These are phyloP conservation scores for Colletotrichum sp. DNA, from an alignment of 2,329 filamentous ascomycete genomes.

Conservation along the genomic window DNA sequence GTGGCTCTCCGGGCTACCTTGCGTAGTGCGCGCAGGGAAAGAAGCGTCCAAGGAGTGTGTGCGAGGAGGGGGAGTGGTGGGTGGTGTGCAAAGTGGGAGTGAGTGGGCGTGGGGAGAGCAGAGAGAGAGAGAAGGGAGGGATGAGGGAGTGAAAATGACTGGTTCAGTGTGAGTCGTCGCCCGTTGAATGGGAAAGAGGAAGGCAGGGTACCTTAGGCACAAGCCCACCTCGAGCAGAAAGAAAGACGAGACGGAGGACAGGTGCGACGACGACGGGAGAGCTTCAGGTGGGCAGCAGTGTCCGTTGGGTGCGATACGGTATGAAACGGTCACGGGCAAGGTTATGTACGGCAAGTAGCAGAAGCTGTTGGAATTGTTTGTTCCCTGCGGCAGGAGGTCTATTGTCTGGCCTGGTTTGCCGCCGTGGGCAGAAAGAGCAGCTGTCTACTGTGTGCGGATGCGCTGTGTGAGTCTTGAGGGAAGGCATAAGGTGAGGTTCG, in stretches of 20 bases:
- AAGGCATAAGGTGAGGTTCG: not conserved
- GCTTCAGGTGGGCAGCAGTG: not conserved
- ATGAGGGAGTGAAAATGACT: not conserved
- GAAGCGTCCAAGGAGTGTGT: not conserved
- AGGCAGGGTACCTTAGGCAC: not conserved
- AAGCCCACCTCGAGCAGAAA: not conserved
- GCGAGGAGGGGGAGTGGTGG: not conserved
- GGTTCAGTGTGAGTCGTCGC: conserved; percentile 1
- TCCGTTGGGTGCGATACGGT: not conserved
- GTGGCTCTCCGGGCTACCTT: conserved; percentile 4
- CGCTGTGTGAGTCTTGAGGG: not conserved
- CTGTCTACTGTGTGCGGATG: not conserved
- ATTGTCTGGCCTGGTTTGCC: not conserved
- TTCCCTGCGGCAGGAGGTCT: not conserved
- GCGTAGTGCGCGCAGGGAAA: not conserved
- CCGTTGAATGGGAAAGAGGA: not conserved
- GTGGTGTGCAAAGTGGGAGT: not conserved
- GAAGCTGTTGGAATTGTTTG: not conserved
- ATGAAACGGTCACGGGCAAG: not conserved
- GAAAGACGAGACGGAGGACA: not conserved
- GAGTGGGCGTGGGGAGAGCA: not conserved
- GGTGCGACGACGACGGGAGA: not conserved
- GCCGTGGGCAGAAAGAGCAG: not conserved
- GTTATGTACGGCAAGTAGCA: not conserved
- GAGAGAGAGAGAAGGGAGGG: not conserved